Evolutionary conservation across 2,329 filamentous ascomycete species (phyloP).

Genomic region (Colletotrichum costaricense): DNA sequence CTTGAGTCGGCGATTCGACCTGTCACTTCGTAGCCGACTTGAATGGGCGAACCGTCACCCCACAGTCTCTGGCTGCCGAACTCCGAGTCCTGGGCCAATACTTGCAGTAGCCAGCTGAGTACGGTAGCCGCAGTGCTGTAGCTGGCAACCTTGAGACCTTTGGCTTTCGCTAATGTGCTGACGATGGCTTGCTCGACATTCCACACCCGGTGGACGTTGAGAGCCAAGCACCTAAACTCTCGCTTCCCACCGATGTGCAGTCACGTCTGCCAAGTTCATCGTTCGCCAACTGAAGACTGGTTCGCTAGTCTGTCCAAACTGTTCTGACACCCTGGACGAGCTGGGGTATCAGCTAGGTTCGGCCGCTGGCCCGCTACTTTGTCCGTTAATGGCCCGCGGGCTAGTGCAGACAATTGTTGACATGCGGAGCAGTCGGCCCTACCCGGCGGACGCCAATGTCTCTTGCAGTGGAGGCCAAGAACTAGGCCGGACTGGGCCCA

Average conservation of each 20-base stretch:
- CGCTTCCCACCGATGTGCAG: background rate
- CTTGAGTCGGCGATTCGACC: background rate
- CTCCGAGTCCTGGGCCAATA: slow-evolving; percentile 6
- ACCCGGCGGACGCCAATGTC: slow-evolving; percentile 16
- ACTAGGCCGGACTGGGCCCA: slow-evolving; percentile 1
- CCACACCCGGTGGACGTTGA: slow-evolving; percentile 14
- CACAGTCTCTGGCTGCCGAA: slow-evolving; percentile 28
- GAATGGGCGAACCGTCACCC: slow-evolving; percentile 11
- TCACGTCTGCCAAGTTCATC: background rate
- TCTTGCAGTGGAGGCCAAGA: slow-evolving; percentile 12
- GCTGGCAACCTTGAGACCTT: background rate
- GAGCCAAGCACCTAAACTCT: slow-evolving; percentile 7
- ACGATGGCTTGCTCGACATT: slow-evolving; percentile 8
- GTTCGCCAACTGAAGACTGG: background rate
- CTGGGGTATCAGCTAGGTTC: background rate
- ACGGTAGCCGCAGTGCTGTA: background rate
- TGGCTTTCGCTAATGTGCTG: background rate
- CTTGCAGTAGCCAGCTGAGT: background rate
- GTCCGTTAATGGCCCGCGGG: background rate
- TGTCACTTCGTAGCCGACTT: slow-evolving; percentile 12
- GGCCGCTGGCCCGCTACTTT: background rate
- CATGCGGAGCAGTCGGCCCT: slow-evolving; percentile 12
- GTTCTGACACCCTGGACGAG: background rate
- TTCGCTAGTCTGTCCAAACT: background rate
- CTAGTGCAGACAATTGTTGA: slow-evolving; percentile 5